phyloP scores from a whole-genome alignment of 2,329 filamentous ascomycete species.

The Epichloe typhina region DNA sequence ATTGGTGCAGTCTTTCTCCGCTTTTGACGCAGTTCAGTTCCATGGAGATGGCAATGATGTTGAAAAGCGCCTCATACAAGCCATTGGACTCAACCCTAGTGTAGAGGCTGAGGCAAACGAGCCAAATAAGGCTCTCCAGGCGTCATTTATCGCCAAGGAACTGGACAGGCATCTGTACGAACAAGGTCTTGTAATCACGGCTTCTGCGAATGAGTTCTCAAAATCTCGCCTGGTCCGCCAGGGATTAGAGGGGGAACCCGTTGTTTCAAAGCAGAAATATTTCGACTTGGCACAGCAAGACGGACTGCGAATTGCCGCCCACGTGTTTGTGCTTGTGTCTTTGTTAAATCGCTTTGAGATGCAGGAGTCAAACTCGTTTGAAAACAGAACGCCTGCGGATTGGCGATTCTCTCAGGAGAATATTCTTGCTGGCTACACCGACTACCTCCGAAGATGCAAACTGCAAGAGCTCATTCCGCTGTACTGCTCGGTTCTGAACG shows the following conservation, averaged over 20 bases:
- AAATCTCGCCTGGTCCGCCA: constrained; percentile 17
- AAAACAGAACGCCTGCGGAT: constrained; percentile 8
- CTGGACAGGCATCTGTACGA: constrained; percentile 44
- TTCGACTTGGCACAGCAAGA: constrained; percentile 46
- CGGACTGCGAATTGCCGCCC: constrained; percentile 54
- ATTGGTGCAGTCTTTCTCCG: constrained; percentile 45
- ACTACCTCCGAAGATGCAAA: constrained; percentile 57
- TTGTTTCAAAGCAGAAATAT: constrained; percentile 31
- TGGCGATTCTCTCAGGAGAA: constrained; percentile 49
- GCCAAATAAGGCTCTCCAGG: constrained; percentile 64
- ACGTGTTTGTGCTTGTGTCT: constrained; percentile 52
- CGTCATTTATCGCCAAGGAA: constrained; percentile 55
- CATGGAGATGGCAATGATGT: constrained; percentile 41
- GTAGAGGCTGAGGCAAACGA: constrained; percentile 46
- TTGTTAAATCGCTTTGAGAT: constrained; percentile 46
- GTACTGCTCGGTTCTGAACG: constrained; percentile 69
- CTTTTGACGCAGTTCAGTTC: constrained; percentile 52
- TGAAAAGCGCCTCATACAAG: constrained; percentile 45
- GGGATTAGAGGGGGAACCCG: constrained; percentile 14
- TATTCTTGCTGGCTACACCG: constrained; percentile 70
- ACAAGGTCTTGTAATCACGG: constrained; percentile 34
- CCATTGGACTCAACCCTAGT: constrained; percentile 41
- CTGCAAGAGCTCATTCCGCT: constrained; percentile 71
- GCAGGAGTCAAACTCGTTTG: constrained; percentile 8
- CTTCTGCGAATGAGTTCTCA: constrained; percentile 11